Base-by-base conservation (phyloP, 192 early-diverging fungal species). In the Dissophora ornata region DNA sequence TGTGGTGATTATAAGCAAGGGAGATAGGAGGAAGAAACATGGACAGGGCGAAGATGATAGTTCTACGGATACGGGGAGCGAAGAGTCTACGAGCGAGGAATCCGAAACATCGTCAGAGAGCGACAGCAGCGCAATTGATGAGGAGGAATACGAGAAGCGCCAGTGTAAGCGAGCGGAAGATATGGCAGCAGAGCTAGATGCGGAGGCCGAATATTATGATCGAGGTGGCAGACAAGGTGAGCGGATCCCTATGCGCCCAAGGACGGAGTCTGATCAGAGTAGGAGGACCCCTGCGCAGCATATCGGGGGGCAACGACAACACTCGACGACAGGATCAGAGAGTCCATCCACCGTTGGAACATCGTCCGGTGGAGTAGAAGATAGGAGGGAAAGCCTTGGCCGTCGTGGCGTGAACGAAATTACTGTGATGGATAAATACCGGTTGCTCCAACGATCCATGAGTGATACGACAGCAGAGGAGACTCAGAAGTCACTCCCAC, bases 191-290 rank as follows among this genome's bases (percentile, higher is more conserved):
- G n/a, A n/a, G 21, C 19, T 22, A 34, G 3, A 65, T 4, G 38
- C 41, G 4, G 49, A 51, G 4, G 28, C 21, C 13, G 28, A 40
- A 4, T 5, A 52, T 11, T 40, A 45, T 19, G 62, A 54, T 30
- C 26, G 2, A 19, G 21, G 36, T 9, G 36, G 26, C 1, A n/a
- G 34, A 2, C 26, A 0, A 12, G 18, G 19, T 4, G 57, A 60
- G n/a, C 44, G 33, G 26, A 60, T 60, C 38, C 57, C 41, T 13
- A 12, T 60, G 57, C 44, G 21, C 10, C n/a, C 41, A 4, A 41
- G 56, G 44, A 21, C 22, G 28, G 24, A 16, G 18, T n/a, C 44
- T 10, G 44, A 45, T 16, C 44, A 45, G n/a, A n/a, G 44, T 16
- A 45, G n/a, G 9, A n/a, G 18, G 4, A 45, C 4, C 44, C 18